These are phyloP conservation scores for Leccinum longicurvipes DNA, from an alignment of 768 basidiomycete species.

Conservation along the genomic window DNA sequence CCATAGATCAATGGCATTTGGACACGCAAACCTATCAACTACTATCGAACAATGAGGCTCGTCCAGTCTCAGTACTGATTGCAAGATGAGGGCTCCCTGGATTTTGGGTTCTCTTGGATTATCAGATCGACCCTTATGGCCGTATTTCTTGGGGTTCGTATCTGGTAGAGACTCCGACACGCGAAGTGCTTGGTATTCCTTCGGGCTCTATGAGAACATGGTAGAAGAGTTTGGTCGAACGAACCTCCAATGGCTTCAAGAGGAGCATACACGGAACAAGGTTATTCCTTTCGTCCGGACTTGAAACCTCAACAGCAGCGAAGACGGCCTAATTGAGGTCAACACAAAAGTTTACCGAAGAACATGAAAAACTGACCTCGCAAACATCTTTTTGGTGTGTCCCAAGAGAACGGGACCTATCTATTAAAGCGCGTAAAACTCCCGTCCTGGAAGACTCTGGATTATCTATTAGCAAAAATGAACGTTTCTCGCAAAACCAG, in stretches of 20 bases:
- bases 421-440: constrained; percentile 72
- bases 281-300: constrained; percentile 44
- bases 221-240: constrained; percentile 7
- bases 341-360: neutral
- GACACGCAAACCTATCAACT: constrained; percentile 55
- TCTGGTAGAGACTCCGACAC: constrained; percentile 9
- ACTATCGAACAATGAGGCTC: constrained; percentile 66
- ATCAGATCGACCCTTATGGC: constrained; percentile 15
- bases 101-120: constrained; percentile 61
- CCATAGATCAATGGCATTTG: neutral
- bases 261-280: constrained; percentile 69
- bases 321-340: constrained; percentile 49
- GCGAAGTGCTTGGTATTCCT: constrained; percentile 23
- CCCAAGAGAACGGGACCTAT: constrained; percentile 53
- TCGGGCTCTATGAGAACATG: constrained; percentile 3
- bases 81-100: constrained; percentile 83
- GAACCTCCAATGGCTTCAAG: constrained; percentile 49
- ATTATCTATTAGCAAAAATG: constrained; percentile 1
- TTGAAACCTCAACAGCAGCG: constrained; percentile 54
- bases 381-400: constrained; percentile 47
- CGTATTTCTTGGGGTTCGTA: constrained; percentile 12
- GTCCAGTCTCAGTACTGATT: constrained; percentile 71
- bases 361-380: constrained; percentile 45
- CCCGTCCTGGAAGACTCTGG: constrained; percentile 71
- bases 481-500: neutral